Base-by-base conservation (phyloP, 106 monocot species). In the Dendrobium nobile region DNA sequence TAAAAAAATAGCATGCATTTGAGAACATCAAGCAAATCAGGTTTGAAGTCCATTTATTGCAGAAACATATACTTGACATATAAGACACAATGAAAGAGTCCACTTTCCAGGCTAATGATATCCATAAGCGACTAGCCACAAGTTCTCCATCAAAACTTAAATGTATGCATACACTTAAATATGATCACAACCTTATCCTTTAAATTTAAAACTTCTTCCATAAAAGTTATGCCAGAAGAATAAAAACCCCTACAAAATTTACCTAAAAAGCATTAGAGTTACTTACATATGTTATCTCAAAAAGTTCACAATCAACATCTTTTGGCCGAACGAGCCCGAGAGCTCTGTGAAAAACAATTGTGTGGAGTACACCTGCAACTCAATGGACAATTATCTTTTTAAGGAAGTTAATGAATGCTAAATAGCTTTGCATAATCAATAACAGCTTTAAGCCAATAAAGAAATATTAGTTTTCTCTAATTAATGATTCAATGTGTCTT, bases 271-370 rank as follows among this genome's bases (percentile, higher is more conserved):
- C 44, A 33, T 16, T 2, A 19, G 58, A 61, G 79, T 72, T 72
- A 84, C 94, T 92, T 75, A 99, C 98, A 87, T 98, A 98, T 56
- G 95, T 98, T 44, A 98, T 95, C 54, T 98, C 98, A 80, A 98
- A 95, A 51, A 92, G 89, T 75, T 98, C 98, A 83, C 89, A 98
- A 77, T 98, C 94, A 59, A 90, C 87, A 73, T 98, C 98, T 79
- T 90, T 99, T 44, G 98, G 98, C 15, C 95, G 91, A 79, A 99
- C 93, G 79, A 99, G 92, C 27, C 98, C 92, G 9, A 99, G 79
- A 54, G 95, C 95, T 89, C 98, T 88, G 81, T 99, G 95, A 84
- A 99, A 99, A 67, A 95, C 79, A 83, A 99, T 93, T 48, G 98
- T 99, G 54, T 99, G 98, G 27, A 99, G 75, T 83, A 99, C 88